Conservation (phyloP, 108 stramenopile species). For the Cyclotella choctawhatcheeana region DNA sequence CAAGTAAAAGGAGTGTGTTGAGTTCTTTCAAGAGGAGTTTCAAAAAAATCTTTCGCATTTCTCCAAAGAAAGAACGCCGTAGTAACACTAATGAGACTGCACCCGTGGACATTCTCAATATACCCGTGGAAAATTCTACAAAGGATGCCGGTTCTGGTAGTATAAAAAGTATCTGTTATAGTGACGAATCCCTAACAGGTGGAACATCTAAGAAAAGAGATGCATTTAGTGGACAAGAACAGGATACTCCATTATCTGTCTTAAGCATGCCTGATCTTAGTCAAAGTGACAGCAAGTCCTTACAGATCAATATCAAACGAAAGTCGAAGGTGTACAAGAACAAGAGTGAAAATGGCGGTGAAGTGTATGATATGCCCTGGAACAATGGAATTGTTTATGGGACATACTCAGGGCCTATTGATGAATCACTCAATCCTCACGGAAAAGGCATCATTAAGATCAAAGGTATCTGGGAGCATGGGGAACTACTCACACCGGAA, state of each 20-base stretch:
- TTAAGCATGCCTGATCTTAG: background rate
- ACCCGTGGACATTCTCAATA: conserved; percentile 4
- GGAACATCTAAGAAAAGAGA: conserved; percentile 1
- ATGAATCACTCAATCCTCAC: conserved; percentile 13
- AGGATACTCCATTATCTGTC: background rate
- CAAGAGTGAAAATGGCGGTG: background rate
- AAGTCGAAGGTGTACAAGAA: background rate
- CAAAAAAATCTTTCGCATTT: background rate
- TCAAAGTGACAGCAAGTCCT: background rate
- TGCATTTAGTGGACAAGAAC: background rate
- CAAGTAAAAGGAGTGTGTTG: conserved; percentile 2
- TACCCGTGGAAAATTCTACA: background rate
- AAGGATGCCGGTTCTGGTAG: background rate
- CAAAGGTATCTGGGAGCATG: conserved; percentile 8
- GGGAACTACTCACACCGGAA: background rate
- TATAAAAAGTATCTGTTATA: background rate
- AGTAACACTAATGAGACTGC: background rate
- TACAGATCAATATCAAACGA: background rate
- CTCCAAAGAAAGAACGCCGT: background rate
- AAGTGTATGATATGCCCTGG: conserved; percentile 8
- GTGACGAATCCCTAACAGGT: background rate
- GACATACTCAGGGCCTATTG: conserved; percentile 14
- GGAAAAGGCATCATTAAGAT: conserved; percentile 10
- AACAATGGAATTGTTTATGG: background rate
- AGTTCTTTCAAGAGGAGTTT: background rate